Percentiles rank a stretch among this genome's conserved stretches.
These are phyloP conservation scores for Blastocrithidia nonstop DNA, from an alignment of 208 protist genomes.

Conservation along the genomic window DNA sequence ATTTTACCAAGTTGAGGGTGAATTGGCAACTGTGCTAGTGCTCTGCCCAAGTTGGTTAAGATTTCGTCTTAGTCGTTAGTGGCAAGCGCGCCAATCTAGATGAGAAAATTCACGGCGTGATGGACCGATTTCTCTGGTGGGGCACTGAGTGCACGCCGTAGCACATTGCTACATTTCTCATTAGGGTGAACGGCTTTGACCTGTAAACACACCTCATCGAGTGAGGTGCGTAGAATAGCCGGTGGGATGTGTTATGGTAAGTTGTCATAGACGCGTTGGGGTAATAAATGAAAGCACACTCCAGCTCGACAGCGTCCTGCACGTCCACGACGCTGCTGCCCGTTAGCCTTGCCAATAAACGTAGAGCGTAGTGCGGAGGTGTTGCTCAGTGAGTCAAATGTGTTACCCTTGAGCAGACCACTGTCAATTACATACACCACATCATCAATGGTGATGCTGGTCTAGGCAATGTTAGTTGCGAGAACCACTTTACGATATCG, in stretches of 20 bases:
- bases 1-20: conserved; percentile 85
- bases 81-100: conserved; percentile 72
- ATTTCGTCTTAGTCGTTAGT: conserved; percentile 34
- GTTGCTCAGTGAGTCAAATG: conserved; percentile 73
- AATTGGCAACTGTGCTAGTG: conserved; percentile 70
- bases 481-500: conserved; percentile 91
- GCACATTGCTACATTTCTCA: conserved; percentile 58
- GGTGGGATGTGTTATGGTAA: conserved; percentile 87
- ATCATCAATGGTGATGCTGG: conserved; percentile 96
- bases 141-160: conserved; percentile 57
- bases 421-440: conserved; percentile 94
- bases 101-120: conserved; percentile 67
- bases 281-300: conserved; percentile 90
- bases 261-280: conserved; percentile 32
- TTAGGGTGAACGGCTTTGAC: conserved; percentile 67
- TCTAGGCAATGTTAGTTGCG: conserved; percentile 97
- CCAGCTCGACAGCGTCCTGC: conserved; percentile 93
- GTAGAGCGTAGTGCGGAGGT: conserved; percentile 73
- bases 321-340: conserved; percentile 89
- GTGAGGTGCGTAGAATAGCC: conserved; percentile 82
- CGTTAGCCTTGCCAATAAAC: conserved; percentile 89
- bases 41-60: conserved; percentile 63
- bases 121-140: conserved; percentile 37
- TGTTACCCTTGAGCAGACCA: conserved; percentile 92
- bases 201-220: conserved; percentile 81